Evolutionary conservation across 371 early-diverging fungal species (phyloP), one percentile per base, ranked within the genome.

Genomic region (Lichtheimia hyalospora): DNA sequence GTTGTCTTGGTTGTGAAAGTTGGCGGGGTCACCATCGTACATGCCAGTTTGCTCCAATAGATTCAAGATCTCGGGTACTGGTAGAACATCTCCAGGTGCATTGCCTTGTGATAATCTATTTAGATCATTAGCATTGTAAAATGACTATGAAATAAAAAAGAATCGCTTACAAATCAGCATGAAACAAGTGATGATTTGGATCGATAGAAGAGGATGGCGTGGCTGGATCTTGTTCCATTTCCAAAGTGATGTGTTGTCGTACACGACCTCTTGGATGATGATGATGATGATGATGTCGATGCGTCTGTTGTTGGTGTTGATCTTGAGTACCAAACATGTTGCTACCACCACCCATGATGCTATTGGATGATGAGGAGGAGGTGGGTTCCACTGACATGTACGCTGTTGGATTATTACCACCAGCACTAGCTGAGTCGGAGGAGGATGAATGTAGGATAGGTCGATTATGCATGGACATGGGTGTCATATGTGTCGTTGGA

Each of bases 1-100:
- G 28, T 27, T 7, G 3, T 48, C 20, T 27, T 58, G 20, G 5
- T 49, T 23, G 3, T 62, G 42, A 10, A 46, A 13, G 10, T 41
- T 28, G 12, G 18, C 18, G 6, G 43, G 15, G 14, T 62, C 62
- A 40, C 62, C 62, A 49, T 62, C 62, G 21, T 55, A 62, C 55
- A 62, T 62, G 15, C 62, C 62, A 41, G 62, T 46, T 41, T 62
- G 52, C 15, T 54, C 62, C 6, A 62, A 50, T 15, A 62, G 21
- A 27, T 56, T 62, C 27, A 62, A 25, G 7, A 62, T 62, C 25
- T 60, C 49, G 4, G 60, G 60, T 1, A 60, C 39, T 10, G 60
- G 52, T 16, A 60, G 39, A 2, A 55, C 27, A n/a, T 55, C 56
- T 2, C 56, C 56, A 16, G 56, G 23, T n/a, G 56, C 13, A 25